Conservation (phyloP, 2,329 filamentous ascomycete species). For the Neonectria magnoliae region DNA sequence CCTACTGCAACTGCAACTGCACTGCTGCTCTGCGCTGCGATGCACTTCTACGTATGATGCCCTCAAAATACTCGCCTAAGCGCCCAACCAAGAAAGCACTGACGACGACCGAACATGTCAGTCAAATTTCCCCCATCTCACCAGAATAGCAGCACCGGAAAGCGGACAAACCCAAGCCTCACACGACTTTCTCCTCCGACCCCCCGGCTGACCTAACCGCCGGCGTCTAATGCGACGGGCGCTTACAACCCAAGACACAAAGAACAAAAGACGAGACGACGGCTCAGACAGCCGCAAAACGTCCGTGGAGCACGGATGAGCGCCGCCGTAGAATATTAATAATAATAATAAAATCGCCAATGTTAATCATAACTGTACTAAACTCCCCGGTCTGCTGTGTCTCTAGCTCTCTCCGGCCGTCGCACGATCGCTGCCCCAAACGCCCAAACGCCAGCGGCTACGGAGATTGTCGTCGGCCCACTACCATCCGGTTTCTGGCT, state of each 20-base stretch:
- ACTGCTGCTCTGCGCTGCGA: constrained; percentile 10
- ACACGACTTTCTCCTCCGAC: not conserved
- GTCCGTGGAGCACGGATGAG: not conserved
- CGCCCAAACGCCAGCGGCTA: constrained; percentile 35
- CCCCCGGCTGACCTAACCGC: constrained; percentile 17
- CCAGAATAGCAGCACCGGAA: constrained; percentile 11
- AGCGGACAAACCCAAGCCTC: constrained; percentile 6
- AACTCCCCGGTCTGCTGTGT: not conserved
- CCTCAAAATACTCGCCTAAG: not conserved
- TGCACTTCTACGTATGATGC: constrained; percentile 13
- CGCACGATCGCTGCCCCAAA: constrained; percentile 30
- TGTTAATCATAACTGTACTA: constrained; percentile 5
- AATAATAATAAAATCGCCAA: constrained; percentile 13
- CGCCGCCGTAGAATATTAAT: constrained; percentile 17
- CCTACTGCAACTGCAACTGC: constrained; percentile 6
- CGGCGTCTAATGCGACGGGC: constrained; percentile 21
- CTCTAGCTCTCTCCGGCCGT: constrained; percentile 9
- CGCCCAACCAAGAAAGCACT: not conserved
- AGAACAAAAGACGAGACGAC: not conserved
- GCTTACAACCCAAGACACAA: constrained; percentile 11
- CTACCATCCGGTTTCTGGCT: constrained; percentile 21
- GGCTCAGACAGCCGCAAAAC: not conserved
- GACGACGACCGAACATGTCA: not conserved
- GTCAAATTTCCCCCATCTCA: constrained; percentile 6
- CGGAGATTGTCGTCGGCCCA: constrained; percentile 39